Conservation (phyloP, 164 flowering plant genomes). For the Taxillus chinensis region DNA sequence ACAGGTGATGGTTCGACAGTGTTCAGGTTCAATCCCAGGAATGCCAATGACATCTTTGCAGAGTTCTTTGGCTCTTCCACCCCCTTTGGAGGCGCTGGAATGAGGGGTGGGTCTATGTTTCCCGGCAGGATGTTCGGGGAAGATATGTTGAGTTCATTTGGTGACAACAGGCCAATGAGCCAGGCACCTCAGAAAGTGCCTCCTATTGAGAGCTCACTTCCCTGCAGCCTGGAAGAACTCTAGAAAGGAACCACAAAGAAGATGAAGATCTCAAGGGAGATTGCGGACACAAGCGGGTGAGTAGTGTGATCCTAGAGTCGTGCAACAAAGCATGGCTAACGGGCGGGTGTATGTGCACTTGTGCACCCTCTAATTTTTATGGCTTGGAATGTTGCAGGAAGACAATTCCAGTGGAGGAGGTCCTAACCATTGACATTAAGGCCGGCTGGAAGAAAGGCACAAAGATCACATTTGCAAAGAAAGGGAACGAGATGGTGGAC, state of each 20-base stretch:
- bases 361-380: too few species aligned
- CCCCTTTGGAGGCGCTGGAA: conserved; percentile 31
- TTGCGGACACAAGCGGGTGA: conserved; percentile 49
- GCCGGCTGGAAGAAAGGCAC: conserved; percentile 3
- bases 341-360: too few species aligned
- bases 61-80: conserved; percentile 29
- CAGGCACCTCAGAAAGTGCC: conserved; percentile 51
- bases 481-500: conserved; percentile 22
- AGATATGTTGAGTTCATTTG: conserved; percentile 34
- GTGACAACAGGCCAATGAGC: conserved; percentile 17
- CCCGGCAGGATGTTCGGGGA: conserved; percentile 38
- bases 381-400: too few species aligned
- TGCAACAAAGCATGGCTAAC: too few species aligned
- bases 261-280: conserved; percentile 60
- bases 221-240: too few species aligned
- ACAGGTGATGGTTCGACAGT: conserved; percentile 30
- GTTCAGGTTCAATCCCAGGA: conserved; percentile 34
- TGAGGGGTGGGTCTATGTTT: conserved; percentile 27
- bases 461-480: conserved; percentile 1
- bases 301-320: too few species aligned
- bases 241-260: too few species aligned
- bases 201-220: too few species aligned
- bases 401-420: not conserved
- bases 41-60: conserved; percentile 29
- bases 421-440: not conserved